A percentile compares a stretch with the other conserved stretches of the same genome.
These are phyloP conservation scores for Trichoderma asperellum DNA, from an alignment of 2,329 filamentous ascomycete species.

Conservation along the genomic window DNA sequence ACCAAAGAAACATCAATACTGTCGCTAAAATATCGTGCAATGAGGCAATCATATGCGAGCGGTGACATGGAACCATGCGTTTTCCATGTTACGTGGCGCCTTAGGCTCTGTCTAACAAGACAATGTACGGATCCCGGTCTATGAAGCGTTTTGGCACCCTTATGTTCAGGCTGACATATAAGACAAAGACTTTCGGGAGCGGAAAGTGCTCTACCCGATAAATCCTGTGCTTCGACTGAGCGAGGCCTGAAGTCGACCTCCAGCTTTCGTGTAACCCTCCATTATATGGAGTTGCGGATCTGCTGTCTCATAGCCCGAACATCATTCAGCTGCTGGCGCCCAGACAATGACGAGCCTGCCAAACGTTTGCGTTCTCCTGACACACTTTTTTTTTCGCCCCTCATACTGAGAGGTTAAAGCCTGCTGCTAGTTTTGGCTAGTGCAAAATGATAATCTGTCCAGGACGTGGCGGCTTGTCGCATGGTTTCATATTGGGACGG, in stretches of 20 bases:
- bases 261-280: conserved; percentile 21
- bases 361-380: not conserved
- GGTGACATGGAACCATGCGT: not conserved
- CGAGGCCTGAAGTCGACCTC: not conserved
- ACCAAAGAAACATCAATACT: not conserved
- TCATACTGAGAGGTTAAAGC: not conserved
- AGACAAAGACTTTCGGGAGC: not conserved
- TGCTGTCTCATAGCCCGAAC: not conserved
- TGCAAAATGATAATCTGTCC: not conserved
- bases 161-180: not conserved
- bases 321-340: conserved; percentile 4
- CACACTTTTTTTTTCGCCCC: not conserved
- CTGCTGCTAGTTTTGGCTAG: not conserved
- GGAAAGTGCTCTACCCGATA: conserved; percentile 24
- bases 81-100: not conserved
- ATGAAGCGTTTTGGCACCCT: not conserved
- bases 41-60: not conserved
- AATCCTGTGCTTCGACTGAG: not conserved
- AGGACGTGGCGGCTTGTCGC: not conserved
- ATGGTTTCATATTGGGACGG: not conserved
- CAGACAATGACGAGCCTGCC: not conserved
- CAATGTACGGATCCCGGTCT: not conserved
- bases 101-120: not conserved
- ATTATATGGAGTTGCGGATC: conserved; percentile 1
- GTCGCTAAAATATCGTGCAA: not conserved